phyloP scores from a whole-genome alignment of 495 filamentous ascomycete species.

The Apiosordaria backusii region DNA sequence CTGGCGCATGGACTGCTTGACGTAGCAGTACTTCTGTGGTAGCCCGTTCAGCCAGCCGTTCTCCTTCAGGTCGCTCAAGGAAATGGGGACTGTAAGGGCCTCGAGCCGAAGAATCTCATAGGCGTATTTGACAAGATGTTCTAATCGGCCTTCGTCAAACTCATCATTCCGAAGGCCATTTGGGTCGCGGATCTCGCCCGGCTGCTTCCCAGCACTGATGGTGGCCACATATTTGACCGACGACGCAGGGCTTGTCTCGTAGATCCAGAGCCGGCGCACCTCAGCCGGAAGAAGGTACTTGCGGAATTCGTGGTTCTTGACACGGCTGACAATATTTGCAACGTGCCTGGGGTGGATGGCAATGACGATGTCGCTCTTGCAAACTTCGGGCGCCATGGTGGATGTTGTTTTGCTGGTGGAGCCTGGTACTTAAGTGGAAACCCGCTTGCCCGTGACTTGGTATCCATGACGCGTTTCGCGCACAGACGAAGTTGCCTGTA shows the following conservation, averaged over 20 bases:
- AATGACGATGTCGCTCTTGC: slow-evolving; percentile 30
- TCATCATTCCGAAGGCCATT: slow-evolving; percentile 3
- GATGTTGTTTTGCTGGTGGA: not conserved
- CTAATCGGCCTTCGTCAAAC: slow-evolving; percentile 3
- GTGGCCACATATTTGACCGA: slow-evolving; percentile 16
- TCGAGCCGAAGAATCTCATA: slow-evolving; percentile 6
- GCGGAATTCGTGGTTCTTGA: slow-evolving; percentile 42
- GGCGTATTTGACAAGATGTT: slow-evolving; percentile 1
- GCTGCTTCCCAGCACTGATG: slow-evolving; percentile 6
- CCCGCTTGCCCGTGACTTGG: no score
- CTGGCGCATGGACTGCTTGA: slow-evolving; percentile 1
- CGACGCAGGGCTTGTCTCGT: slow-evolving; percentile 29
- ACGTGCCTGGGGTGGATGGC: slow-evolving; percentile 38
- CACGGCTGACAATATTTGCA: slow-evolving; percentile 30
- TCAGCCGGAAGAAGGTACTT: slow-evolving; percentile 34
- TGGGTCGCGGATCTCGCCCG: slow-evolving; percentile 12
- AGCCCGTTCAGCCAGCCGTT: slow-evolving; percentile 2
- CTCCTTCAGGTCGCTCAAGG: slow-evolving; percentile 1
- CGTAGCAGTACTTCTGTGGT: slow-evolving; percentile 7
- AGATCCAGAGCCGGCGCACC: slow-evolving; percentile 38
- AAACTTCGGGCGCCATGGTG: not conserved
- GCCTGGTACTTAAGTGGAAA: no score
- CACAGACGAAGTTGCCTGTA: no score
- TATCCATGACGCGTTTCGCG: no score
- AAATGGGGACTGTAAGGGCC: not conserved